These are phyloP conservation scores for Ilyonectria mors-panacis DNA, from an alignment of 2,329 filamentous ascomycete species.

Conservation along the genomic window DNA sequence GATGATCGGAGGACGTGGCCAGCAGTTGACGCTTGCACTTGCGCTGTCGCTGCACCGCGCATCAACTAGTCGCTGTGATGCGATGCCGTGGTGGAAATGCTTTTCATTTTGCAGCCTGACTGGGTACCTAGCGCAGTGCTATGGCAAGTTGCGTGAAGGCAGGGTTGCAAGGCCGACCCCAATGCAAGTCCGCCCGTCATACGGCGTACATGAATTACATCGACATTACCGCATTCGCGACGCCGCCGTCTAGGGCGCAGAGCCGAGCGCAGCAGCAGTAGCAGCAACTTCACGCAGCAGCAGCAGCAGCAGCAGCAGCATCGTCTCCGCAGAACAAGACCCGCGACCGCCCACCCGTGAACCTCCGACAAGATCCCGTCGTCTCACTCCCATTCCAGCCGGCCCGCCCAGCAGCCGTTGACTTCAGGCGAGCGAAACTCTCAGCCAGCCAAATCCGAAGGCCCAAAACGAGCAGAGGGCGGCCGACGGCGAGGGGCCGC, in stretches of 20 bases:
- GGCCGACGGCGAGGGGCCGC: constrained; percentile 10
- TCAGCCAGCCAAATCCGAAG: constrained; percentile 15
- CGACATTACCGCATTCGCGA: not conserved
- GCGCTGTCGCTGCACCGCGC: constrained; percentile 30
- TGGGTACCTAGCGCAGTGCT: not conserved
- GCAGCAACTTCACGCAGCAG: constrained; percentile 1
- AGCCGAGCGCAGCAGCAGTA: not conserved
- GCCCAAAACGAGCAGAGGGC: constrained; percentile 18
- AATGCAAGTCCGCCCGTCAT: constrained; percentile 22
- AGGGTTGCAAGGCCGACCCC: not conserved
- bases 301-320: not conserved
- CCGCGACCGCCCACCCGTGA: constrained; percentile 2
- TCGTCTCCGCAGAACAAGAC: not conserved
- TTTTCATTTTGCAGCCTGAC: constrained; percentile 11
- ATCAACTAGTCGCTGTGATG: constrained; percentile 16
- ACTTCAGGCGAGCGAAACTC: constrained; percentile 39
- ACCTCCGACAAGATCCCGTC: constrained; percentile 11
- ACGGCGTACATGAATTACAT: constrained; percentile 5
- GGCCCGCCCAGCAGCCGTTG: constrained; percentile 33
- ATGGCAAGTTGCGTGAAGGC: not conserved
- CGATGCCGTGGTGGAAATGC: not conserved
- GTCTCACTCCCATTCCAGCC: constrained; percentile 39
- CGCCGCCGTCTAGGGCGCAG: not conserved
- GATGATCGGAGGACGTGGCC: constrained; percentile 23
- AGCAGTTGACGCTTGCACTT: constrained; percentile 36